phyloP scores from a whole-genome alignment of 495 filamentous ascomycete genomes.

The Xylaria grammica region DNA sequence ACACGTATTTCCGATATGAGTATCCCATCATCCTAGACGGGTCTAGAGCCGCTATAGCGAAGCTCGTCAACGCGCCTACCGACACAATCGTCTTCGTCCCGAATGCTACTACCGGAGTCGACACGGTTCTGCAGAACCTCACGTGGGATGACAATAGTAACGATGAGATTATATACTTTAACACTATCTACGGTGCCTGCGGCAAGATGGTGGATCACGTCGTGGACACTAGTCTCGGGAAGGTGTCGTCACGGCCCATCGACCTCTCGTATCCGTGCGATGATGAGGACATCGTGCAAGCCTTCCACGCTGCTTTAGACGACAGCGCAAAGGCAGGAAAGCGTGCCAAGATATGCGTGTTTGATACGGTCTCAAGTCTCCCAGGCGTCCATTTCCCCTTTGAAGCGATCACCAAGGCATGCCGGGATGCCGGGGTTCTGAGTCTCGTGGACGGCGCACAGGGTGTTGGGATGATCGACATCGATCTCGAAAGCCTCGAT shows the following conservation, averaged over 20 bases:
- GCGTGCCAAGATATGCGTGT: slow-evolving; percentile 63
- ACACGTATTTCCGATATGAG: slow-evolving; percentile 72
- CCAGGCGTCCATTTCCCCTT: slow-evolving; percentile 78
- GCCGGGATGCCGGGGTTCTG: slow-evolving; percentile 62
- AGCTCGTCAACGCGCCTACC: slow-evolving; percentile 63
- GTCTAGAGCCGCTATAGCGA: slow-evolving; percentile 67
- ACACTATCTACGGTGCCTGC: slow-evolving; percentile 77
- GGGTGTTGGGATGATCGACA: slow-evolving; percentile 70
- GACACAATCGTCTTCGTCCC: slow-evolving; percentile 75
- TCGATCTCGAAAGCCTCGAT: slow-evolving; percentile 65
- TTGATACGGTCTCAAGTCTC: slow-evolving; percentile 74
- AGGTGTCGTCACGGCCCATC: slow-evolving; percentile 44
- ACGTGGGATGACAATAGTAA: slow-evolving; percentile 52
- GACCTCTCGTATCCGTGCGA: slow-evolving; percentile 57
- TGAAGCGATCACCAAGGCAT: slow-evolving; percentile 64
- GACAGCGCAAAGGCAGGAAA: slow-evolving; percentile 47
- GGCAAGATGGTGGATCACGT: slow-evolving; percentile 72
- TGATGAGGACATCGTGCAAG: slow-evolving; percentile 59
- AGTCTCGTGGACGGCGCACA: slow-evolving; percentile 73
- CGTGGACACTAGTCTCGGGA: slow-evolving; percentile 56
- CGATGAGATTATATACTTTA: slow-evolving; percentile 72
- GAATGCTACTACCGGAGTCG: slow-evolving; percentile 78
- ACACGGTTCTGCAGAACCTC: slow-evolving; percentile 73
- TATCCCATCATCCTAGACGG: slow-evolving; percentile 64
- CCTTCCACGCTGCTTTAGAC: slow-evolving; percentile 53